Conservation (phyloP, 1,284 basidiomycete genomes). For the Cutaneotrichosporon cyanovorans region DNA sequence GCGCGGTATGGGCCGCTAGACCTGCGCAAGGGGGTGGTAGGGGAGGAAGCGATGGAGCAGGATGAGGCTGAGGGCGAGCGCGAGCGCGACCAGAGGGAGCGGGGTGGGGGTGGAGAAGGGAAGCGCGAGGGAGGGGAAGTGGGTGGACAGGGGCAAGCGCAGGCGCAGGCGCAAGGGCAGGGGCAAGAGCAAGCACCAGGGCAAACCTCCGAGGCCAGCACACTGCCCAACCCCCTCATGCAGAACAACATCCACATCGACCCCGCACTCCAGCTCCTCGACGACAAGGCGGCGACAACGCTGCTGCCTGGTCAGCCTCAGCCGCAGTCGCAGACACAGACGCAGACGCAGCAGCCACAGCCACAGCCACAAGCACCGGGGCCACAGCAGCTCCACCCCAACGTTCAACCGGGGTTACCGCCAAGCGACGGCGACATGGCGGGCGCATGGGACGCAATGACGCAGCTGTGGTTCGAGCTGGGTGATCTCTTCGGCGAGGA, state of each 20-base stretch:
- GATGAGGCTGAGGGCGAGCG: not conserved
- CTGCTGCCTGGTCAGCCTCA: too few species aligned
- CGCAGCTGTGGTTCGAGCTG: constrained; percentile 28
- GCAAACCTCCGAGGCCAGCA: too few species aligned
- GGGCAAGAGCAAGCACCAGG: not conserved
- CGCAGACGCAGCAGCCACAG: too few species aligned
- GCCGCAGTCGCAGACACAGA: too few species aligned
- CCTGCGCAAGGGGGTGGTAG: not conserved
- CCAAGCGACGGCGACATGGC: constrained; percentile 7
- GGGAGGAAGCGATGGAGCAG: not conserved
- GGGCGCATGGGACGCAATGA: constrained; percentile 29
- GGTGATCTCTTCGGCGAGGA: constrained; percentile 16
- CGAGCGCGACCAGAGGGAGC: too few species aligned
- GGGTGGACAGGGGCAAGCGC: not conserved
- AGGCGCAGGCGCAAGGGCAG: not conserved
- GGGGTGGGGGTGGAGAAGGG: too few species aligned
- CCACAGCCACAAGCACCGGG: not conserved
- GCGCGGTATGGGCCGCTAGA: constrained; percentile 16
- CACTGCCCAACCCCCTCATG: too few species aligned
- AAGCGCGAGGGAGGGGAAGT: not conserved
- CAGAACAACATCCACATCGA: not conserved
- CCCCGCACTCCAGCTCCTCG: not conserved
- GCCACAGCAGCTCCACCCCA: not conserved
- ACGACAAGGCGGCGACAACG: not conserved
- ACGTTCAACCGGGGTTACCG: too few species aligned